Evolutionary conservation across 345 rosid genomes (phyloP).

Genomic region (Salix arbutifolia): DNA sequence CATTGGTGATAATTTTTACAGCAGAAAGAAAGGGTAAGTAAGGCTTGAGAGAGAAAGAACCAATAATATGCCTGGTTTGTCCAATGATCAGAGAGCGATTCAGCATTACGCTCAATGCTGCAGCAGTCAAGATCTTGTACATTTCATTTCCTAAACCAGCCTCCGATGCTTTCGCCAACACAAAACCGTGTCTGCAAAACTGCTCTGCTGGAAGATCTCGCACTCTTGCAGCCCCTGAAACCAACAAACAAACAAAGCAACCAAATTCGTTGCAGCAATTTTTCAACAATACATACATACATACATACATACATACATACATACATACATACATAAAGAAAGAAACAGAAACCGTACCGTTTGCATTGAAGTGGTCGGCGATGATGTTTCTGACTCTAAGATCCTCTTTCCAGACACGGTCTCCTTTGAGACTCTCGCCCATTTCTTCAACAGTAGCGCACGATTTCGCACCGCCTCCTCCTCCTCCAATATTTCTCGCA

Average conservation of each 20-base stretch:
- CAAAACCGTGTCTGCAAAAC: constrained; percentile 80
- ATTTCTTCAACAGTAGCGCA: constrained; percentile 95
- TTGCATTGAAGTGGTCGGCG: constrained; percentile 48
- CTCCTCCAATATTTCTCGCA: not conserved
- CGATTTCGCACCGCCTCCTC: constrained; percentile 24
- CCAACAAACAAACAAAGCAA: not conserved
- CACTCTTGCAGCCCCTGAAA: constrained; percentile 64
- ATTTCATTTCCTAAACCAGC: constrained; percentile 98
- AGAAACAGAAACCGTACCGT: constrained; percentile 35
- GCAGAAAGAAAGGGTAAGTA: constrained; percentile 16
- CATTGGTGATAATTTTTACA: not conserved
- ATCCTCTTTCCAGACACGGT: constrained; percentile 50
- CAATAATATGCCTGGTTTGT: constrained; percentile 97
- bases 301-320: not conserved
- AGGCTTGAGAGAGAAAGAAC: constrained; percentile 93
- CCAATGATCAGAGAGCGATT: constrained; percentile 96
- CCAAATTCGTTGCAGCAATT: not conserved
- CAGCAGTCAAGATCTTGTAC: constrained; percentile 89
- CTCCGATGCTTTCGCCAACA: constrained; percentile 87
- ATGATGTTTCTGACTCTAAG: constrained; percentile 58
- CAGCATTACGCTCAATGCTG: constrained; percentile 83
- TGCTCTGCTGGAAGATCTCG: constrained; percentile 71
- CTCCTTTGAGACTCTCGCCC: constrained; percentile 67
- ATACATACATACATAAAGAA: not conserved
- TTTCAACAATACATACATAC: not conserved